Percentiles rank a stretch among this genome's conserved stretches.
phyloP scores from a whole-genome alignment of 1,284 basidiomycete genomes.

The Ceratobasidium sp. region DNA sequence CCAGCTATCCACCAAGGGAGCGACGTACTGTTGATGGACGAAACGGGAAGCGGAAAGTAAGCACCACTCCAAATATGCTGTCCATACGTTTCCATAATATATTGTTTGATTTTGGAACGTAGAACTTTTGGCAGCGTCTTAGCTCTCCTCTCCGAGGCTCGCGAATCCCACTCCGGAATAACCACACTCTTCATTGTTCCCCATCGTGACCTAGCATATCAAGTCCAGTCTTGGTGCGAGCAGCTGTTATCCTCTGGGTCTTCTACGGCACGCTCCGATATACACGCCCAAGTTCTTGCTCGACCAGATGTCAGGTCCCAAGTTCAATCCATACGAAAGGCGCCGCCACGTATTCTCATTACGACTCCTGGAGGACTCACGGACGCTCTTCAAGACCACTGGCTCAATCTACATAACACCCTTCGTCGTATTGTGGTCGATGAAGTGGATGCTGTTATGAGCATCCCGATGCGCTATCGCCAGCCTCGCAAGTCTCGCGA shows the following conservation, averaged over 20 bases:
- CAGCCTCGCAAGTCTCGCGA: neutral
- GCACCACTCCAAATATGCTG: constrained; percentile 51
- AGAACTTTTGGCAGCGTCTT: constrained; percentile 80
- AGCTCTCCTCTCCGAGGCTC: constrained; percentile 72
- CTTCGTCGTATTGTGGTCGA: constrained; percentile 70
- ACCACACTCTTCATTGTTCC: constrained; percentile 77
- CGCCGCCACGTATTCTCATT: constrained; percentile 75
- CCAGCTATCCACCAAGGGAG: constrained; percentile 66
- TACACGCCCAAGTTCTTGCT: constrained; percentile 51
- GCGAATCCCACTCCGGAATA: constrained; percentile 54
- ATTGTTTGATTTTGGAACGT: neutral
- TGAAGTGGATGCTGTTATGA: constrained; percentile 78
- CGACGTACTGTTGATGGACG: constrained; percentile 75
- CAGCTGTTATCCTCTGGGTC: constrained; percentile 60
- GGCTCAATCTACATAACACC: constrained; percentile 52
- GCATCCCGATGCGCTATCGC: constrained; percentile 56
- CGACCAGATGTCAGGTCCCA: constrained; percentile 25
- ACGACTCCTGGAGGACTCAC: constrained; percentile 76
- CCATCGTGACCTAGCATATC: constrained; percentile 78
- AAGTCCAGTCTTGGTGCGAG: constrained; percentile 76
- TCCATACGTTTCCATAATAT: constrained; percentile 5
- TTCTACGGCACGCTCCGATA: constrained; percentile 50
- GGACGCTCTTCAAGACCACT: constrained; percentile 64
- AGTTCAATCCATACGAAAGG: constrained; percentile 55
- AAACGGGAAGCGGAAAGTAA: constrained; percentile 82